phyloP scores from a whole-genome alignment of 176 grass and related monocot species.

The Phoenix dactylifera region DNA sequence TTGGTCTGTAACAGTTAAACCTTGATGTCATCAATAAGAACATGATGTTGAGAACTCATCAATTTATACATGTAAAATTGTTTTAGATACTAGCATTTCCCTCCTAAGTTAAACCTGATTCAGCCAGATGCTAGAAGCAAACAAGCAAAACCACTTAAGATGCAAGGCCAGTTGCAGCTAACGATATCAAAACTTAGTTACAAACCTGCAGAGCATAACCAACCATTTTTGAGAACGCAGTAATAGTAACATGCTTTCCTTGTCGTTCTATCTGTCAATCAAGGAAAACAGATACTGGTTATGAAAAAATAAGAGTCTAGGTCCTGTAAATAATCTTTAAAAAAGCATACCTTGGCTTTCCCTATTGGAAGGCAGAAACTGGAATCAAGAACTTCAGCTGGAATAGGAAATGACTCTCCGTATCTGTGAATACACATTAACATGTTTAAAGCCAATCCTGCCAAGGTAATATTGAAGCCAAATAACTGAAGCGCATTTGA shows the following conservation, averaged over 20 bases:
- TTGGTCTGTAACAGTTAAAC: no score
- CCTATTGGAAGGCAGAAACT: conserved; percentile 89
- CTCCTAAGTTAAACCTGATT: no score
- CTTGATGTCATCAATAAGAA: no score
- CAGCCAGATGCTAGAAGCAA: no score
- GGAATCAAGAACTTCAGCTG: conserved; percentile 92
- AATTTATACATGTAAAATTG: no score
- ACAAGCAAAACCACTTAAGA: no score
- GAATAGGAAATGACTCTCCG: conserved; percentile 86
- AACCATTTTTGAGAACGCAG: conserved; percentile 91
- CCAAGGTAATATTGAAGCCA: no score
- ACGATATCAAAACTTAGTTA: not conserved
- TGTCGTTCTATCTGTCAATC: conserved; percentile 73
- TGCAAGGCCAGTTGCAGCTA: no score
- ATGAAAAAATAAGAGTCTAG: conserved; percentile 2
- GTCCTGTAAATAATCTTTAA: not conserved
- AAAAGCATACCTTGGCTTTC: conserved; percentile 79
- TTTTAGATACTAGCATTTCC: no score
- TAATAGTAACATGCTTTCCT: conserved; percentile 88
- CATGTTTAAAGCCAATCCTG: not conserved
- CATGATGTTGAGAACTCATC: no score
- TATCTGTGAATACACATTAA: conserved; percentile 48
- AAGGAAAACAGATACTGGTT: conserved; percentile 10
- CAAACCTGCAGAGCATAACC: conserved; percentile 87
- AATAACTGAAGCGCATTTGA: not conserved